These are phyloP conservation scores for Dichotomopilus funicola DNA, from an alignment of 2,329 filamentous ascomycete genomes.

Conservation along the genomic window DNA sequence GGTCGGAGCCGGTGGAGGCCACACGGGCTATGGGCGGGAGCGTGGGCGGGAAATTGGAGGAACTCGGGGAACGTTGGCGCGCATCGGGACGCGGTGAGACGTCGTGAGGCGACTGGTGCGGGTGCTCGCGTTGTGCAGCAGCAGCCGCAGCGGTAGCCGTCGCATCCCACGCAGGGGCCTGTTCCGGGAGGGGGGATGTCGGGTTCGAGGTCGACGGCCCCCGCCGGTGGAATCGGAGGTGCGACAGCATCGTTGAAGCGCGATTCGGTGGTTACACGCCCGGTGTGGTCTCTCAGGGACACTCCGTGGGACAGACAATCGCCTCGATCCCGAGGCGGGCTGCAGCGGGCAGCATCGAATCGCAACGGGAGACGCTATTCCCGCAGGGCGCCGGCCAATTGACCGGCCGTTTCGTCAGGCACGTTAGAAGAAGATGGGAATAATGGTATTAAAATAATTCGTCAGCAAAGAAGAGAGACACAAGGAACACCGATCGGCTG, in stretches of 20 bases:
- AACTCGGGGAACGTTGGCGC: constrained; percentile 30
- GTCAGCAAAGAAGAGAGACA: no score
- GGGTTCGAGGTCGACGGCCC: constrained; percentile 44
- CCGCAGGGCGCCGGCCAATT: neutral
- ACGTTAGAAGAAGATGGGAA: neutral
- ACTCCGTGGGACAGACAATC: neutral
- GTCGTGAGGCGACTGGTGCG: constrained; percentile 36
- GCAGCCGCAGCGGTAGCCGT: constrained; percentile 1
- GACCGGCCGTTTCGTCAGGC: neutral
- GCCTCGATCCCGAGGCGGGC: neutral
- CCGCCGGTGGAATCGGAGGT: constrained; percentile 52
- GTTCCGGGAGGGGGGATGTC: constrained; percentile 46
- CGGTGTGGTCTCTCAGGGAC: neutral
- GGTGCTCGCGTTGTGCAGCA: constrained; percentile 34
- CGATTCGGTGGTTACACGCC: neutral
- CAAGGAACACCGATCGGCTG: neutral
- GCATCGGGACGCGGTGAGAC: constrained; percentile 31
- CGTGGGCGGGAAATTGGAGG: constrained; percentile 39
- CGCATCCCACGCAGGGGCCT: constrained; percentile 33
- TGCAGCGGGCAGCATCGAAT: constrained; percentile 4
- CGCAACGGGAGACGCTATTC: constrained; percentile 2
- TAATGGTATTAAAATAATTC: no score
- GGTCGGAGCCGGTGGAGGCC: constrained; percentile 35
- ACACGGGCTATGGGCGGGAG: constrained; percentile 47
- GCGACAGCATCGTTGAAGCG: constrained; percentile 19